phyloP scores from a whole-genome alignment of 495 filamentous ascomycete genomes.

The Aspergillus cristatus region DNA sequence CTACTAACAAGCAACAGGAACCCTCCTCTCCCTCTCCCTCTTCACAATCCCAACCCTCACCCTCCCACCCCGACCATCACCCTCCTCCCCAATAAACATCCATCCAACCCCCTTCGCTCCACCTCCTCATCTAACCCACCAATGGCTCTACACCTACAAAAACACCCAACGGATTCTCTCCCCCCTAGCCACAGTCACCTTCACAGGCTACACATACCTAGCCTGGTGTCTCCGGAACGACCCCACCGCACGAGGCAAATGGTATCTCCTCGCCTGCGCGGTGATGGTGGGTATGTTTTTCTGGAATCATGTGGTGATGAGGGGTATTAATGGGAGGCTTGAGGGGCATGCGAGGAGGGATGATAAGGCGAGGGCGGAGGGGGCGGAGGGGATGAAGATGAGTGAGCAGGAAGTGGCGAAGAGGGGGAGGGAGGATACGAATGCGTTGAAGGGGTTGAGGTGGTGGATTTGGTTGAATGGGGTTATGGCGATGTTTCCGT shows the following conservation, averaged over 20 bases:
- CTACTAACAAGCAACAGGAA: slow-evolving; percentile 10
- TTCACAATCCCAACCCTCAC: slow-evolving; percentile 18
- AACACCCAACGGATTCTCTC: slow-evolving; percentile 19
- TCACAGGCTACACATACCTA: slow-evolving; percentile 22
- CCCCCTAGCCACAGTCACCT: slow-evolving; percentile 7
- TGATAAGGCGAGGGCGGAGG: slow-evolving; percentile 11
- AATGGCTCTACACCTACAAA: slow-evolving; percentile 24
- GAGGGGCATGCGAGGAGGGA: slow-evolving; percentile 15
- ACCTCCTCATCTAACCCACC: slow-evolving; percentile 14
- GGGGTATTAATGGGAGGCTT: slow-evolving; percentile 14
- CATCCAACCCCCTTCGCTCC: slow-evolving; percentile 10
- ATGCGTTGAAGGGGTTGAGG: slow-evolving; percentile 12
- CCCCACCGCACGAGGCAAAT: slow-evolving; percentile 6
- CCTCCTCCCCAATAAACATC: slow-evolving; percentile 7
- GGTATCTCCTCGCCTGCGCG: slow-evolving; percentile 15
- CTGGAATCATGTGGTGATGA: slow-evolving; percentile 23
- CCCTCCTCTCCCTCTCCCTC: slow-evolving; percentile 15
- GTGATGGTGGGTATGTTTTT: slow-evolving; percentile 22
- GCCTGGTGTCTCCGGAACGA: slow-evolving; percentile 13
- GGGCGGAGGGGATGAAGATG: slow-evolving; percentile 9
- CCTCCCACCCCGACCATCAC: slow-evolving; percentile 11
- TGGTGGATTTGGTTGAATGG: slow-evolving; percentile 16
- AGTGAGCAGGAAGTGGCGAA: slow-evolving; percentile 12
- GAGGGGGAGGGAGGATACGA: slow-evolving; percentile 12
- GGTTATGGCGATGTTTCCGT: slow-evolving; percentile 9